Evolutionary conservation across 192 early-diverging fungal species (phyloP).

Genomic region (Rhizophlyctis rosea): DNA sequence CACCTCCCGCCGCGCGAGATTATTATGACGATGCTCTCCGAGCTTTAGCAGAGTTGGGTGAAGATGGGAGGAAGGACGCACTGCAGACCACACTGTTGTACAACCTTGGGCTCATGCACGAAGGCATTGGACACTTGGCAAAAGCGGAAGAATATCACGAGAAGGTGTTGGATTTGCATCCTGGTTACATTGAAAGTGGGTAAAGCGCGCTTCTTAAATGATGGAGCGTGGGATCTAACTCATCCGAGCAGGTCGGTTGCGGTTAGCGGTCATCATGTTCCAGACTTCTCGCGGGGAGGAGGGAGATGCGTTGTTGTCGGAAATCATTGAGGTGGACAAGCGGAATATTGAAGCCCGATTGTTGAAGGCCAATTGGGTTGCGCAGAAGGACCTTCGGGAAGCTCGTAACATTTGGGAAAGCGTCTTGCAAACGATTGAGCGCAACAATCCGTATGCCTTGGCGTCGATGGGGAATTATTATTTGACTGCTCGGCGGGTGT

Average conservation of each 20-base stretch:
- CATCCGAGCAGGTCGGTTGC: slow-evolving; percentile 56
- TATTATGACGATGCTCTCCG: slow-evolving; percentile 28
- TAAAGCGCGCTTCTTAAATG: background rate
- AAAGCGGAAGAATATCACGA: slow-evolving; percentile 68
- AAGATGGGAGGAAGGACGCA: slow-evolving; percentile 13
- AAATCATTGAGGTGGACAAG: slow-evolving; percentile 60
- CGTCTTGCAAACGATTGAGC: slow-evolving; percentile 72
- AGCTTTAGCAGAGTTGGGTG: background rate
- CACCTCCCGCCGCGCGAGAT: slow-evolving; percentile 37
- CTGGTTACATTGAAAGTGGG: slow-evolving; percentile 67
- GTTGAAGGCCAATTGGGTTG: slow-evolving; percentile 68
- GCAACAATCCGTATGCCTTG: slow-evolving; percentile 75
- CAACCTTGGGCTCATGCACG: slow-evolving; percentile 57
- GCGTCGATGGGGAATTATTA: slow-evolving; percentile 79
- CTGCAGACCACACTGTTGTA: slow-evolving; percentile 58
- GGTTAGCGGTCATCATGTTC: slow-evolving; percentile 69
- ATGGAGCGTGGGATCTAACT: background rate
- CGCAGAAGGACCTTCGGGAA: slow-evolving; percentile 56
- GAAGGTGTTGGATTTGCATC: slow-evolving; percentile 58
- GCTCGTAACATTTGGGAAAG: slow-evolving; percentile 74
- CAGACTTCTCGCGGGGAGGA: slow-evolving; percentile 46
- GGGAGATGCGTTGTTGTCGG: slow-evolving; percentile 60
- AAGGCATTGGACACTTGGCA: slow-evolving; percentile 31
- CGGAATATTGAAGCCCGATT: slow-evolving; percentile 65
- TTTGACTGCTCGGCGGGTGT: slow-evolving; percentile 57